Evolutionary conservation across 78 protist species (phyloP).

Genomic region (Parvularia atlantis): DNA sequence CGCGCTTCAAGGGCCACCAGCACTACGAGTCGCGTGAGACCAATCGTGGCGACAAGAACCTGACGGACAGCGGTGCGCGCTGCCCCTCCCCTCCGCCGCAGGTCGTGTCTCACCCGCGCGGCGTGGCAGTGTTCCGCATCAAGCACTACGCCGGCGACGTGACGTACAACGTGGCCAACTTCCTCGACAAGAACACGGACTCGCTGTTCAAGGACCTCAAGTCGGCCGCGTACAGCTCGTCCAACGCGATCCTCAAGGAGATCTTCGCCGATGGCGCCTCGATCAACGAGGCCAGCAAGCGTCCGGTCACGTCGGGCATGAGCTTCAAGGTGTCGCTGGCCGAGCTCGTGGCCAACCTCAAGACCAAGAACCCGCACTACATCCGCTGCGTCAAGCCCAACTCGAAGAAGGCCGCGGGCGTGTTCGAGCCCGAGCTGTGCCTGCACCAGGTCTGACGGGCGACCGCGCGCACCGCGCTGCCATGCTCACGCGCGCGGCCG

Average conservation of each 20-base stretch:
- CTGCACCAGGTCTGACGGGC: too few species aligned
- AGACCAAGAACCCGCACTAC: constrained; percentile 62
- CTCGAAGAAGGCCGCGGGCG: constrained; percentile 40
- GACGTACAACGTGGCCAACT: constrained; percentile 42
- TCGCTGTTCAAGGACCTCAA: neutral
- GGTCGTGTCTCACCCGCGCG: too few species aligned
- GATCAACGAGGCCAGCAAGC: neutral
- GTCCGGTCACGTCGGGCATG: constrained; percentile 5
- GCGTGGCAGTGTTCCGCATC: constrained; percentile 28
- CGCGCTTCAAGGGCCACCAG: neutral
- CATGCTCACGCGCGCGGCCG: too few species aligned
- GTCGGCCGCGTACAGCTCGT: neutral
- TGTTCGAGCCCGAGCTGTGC: constrained; percentile 33
- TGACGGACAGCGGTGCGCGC: too few species aligned
- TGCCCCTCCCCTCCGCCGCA: too few species aligned
- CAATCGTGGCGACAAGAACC: constrained; percentile 19
- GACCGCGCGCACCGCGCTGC: too few species aligned
- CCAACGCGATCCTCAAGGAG: neutral
- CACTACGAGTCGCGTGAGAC: neutral
- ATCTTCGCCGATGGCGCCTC: neutral
- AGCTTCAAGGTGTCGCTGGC: constrained; percentile 15
- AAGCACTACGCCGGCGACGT: constrained; percentile 90
- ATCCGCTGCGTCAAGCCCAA: constrained; percentile 72
- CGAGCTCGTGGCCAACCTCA: constrained; percentile 38
- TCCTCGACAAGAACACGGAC: constrained; percentile 83